phyloP scores from a whole-genome alignment of 106 monocot species.

The Acanthochlamys bracteata region DNA sequence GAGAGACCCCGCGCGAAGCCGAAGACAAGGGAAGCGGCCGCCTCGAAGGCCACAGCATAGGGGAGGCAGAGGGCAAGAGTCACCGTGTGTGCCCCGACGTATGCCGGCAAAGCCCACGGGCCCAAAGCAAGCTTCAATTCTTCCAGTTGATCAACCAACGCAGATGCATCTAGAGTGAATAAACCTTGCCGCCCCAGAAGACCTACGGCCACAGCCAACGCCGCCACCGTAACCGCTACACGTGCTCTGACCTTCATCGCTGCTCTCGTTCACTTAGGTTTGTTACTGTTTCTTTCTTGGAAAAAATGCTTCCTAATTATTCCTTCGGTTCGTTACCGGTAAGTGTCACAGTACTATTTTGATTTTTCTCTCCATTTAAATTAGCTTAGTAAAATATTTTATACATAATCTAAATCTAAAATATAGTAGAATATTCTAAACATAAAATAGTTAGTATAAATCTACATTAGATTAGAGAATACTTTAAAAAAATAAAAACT shows the following conservation, averaged over 20 bases:
- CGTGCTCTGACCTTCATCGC: slow-evolving; percentile 5
- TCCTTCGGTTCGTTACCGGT: no score
- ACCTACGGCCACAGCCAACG: slow-evolving; percentile 10
- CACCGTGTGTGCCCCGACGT: slow-evolving; percentile 77
- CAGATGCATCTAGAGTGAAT: neutral
- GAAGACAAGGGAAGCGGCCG: slow-evolving; percentile 75
- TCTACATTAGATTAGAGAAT: no score
- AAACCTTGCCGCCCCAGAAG: slow-evolving; percentile 24
- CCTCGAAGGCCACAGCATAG: slow-evolving; percentile 87
- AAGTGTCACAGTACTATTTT: no score
- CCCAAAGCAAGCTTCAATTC: slow-evolving; percentile 27
- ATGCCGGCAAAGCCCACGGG: slow-evolving; percentile 71
- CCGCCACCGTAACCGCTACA: slow-evolving; percentile 1
- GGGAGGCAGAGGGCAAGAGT: slow-evolving; percentile 88
- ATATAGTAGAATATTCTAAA: no score
- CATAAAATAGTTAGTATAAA: no score
- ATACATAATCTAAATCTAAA: no score
- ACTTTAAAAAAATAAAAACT: no score
- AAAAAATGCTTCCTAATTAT: no score
- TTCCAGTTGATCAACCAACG: slow-evolving; percentile 24
- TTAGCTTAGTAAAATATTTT: no score
- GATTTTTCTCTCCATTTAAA: no score
- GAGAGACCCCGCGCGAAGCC: slow-evolving; percentile 74
- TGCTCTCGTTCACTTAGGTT: no score
- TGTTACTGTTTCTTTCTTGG: no score